Evolutionary conservation across 805 yeast species (phyloP).

Genomic region (Saccharomycopsis sp.): DNA sequence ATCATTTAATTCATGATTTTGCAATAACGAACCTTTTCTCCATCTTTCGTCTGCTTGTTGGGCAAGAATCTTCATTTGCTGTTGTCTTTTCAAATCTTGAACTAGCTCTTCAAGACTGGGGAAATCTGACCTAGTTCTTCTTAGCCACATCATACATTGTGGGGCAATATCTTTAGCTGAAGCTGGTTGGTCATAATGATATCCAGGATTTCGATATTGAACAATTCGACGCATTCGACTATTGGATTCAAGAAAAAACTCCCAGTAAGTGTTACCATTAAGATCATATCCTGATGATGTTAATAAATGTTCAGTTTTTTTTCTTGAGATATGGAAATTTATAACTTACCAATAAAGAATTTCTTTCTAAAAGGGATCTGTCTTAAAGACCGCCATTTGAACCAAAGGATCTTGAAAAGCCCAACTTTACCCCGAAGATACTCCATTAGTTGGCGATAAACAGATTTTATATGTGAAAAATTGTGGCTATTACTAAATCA

Average conservation of each 20-base stretch:
- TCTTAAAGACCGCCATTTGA: conserved; percentile 50
- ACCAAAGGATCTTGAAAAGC: conserved; percentile 32
- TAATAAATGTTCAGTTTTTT: background rate
- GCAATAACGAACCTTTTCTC: conserved; percentile 19
- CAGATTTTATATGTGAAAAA: too few relatives aligned
- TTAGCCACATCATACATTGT: conserved; percentile 77
- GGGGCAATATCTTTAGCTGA: conserved; percentile 48
- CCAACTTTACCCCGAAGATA: conserved; percentile 2
- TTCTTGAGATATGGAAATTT: background rate
- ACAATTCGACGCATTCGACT: conserved; percentile 50
- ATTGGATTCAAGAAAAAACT: conserved; percentile 47
- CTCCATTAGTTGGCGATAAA: too few relatives aligned
- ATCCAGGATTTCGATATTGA: conserved; percentile 39
- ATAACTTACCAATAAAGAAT: conserved; percentile 35
- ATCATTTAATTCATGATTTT: conserved; percentile 11
- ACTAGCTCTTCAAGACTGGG: conserved; percentile 58
- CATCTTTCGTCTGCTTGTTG: conserved; percentile 23
- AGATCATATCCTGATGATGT: conserved; percentile 49
- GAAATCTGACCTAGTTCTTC: conserved; percentile 46
- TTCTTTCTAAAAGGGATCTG: conserved; percentile 58
- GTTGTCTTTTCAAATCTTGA: conserved; percentile 46
- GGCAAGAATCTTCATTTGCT: conserved; percentile 32
- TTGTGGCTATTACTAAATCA: conserved; percentile 26
- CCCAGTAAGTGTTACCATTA: conserved; percentile 85
- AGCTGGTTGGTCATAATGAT: conserved; percentile 30